Evolutionary conservation across 1,139 yeast genomes (phyloP), one percentile per base, ranked within the genome.

Genomic region (Scheffersomyces segobiensis): DNA sequence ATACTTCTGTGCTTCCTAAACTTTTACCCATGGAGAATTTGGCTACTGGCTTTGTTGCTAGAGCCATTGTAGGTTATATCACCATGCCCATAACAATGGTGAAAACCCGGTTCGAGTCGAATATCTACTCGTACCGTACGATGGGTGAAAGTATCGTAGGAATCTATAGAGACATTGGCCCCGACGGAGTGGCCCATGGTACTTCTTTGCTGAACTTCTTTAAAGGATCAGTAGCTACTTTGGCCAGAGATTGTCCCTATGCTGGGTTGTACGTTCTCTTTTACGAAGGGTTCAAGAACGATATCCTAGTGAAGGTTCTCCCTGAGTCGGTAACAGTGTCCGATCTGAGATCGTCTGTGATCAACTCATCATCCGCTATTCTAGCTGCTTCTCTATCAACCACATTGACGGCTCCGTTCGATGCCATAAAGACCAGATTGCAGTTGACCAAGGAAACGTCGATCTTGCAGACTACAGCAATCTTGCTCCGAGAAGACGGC

Each of bases 71-170:
- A 5, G 99, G 99, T 0, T 82, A 89, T 62, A 62, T 91, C 21
- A 92, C 97, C n/a, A 95, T 95, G 99, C 99, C 99, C 0, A 85
- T 95, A n/a, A 95, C 99, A 0, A 87, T 95, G n/a, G 76, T 95
- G 53, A 95, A 95, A 69, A 96, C 96, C 12, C 81, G 98, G 52
- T 93, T 84, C 67, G 98, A 95, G 73, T 87, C 93, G 6, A 89
- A 89, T 56, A 65, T 88, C 59, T 93, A 91, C 74, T 76, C 83
- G 54, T 93, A 93, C 72, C 81, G 77, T 52, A 86, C 96, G 17
- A 71, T 95, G 67, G 65, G 72, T 42, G 88, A 86, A 53, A 96
- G 97, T 0, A 71, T 85, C 1, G 75, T 70, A 50, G 85, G 86
- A 14, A 89, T 93, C 3, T 87, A 83, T 60, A 66, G 68, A 54